A percentile compares a stretch with the other conserved stretches of the same genome.
Evolutionary conservation across 352 stramenopile species (phyloP).

Genomic region (Phytophthora melonis): DNA sequence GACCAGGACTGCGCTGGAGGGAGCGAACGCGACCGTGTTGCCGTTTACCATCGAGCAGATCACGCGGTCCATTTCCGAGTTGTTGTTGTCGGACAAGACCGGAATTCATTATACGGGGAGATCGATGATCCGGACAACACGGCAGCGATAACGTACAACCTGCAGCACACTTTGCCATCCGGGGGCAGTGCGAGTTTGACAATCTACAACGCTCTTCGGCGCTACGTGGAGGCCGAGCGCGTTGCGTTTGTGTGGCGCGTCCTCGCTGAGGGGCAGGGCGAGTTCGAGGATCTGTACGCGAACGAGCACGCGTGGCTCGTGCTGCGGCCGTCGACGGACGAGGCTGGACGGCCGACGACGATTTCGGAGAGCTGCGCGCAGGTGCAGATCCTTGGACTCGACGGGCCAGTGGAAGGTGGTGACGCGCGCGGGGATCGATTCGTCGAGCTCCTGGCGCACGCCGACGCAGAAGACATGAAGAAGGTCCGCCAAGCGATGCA

Average conservation of each 20-base stretch:
- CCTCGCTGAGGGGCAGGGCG: slow-evolving; percentile 38
- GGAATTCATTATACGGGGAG: slow-evolving; percentile 10
- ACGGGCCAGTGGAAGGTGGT: neutral
- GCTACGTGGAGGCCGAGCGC: slow-evolving; percentile 48
- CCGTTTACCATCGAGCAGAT: slow-evolving; percentile 11
- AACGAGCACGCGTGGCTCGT: slow-evolving; percentile 58
- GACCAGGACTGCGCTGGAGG: slow-evolving; percentile 9
- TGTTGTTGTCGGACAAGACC: neutral
- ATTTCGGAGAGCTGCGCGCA: slow-evolving; percentile 10
- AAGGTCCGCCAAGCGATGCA: slow-evolving; percentile 4
- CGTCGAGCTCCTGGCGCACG: slow-evolving; percentile 9
- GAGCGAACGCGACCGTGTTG: slow-evolving; percentile 6
- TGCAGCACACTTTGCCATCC: neutral
- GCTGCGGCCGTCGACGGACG: slow-evolving; percentile 13
- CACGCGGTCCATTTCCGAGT: slow-evolving; percentile 1
- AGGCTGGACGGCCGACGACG: neutral
- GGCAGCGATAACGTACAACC: neutral
- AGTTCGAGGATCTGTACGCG: slow-evolving; percentile 44
- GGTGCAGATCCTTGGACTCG: slow-evolving; percentile 1
- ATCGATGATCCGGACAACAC: slow-evolving; percentile 22
- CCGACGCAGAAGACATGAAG: slow-evolving; percentile 6
- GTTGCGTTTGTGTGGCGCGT: slow-evolving; percentile 65
- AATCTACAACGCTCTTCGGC: slow-evolving; percentile 35
- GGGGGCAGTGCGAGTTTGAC: neutral
- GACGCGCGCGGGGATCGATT: slow-evolving; percentile 7